These are phyloP conservation scores for Thielaviopsis euricoi DNA, from an alignment of 2,329 filamentous ascomycete genomes.

Conservation along the genomic window DNA sequence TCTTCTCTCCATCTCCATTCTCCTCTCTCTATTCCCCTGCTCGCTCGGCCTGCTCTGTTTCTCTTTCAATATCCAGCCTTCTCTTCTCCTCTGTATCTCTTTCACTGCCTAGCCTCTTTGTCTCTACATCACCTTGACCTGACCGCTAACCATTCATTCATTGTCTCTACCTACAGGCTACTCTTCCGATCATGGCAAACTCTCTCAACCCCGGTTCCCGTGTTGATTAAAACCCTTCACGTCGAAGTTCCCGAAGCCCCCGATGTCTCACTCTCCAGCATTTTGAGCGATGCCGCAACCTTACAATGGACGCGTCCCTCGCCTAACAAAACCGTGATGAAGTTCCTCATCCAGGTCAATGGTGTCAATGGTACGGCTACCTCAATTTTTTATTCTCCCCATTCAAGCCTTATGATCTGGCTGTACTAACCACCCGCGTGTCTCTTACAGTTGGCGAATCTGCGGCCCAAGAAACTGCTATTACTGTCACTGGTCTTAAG, in stretches of 20 bases:
- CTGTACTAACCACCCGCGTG: not conserved
- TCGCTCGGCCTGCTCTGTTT: not conserved
- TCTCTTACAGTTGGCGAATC: slow-evolving; percentile 58
- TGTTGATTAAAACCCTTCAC: slow-evolving; percentile 78
- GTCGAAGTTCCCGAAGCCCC: slow-evolving; percentile 86
- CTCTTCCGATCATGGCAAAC: slow-evolving; percentile 76
- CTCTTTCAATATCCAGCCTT: not conserved
- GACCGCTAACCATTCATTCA: not conserved
- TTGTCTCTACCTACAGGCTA: slow-evolving; percentile 46
- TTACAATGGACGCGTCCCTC: slow-evolving; percentile 76
- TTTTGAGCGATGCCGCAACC: slow-evolving; percentile 72
- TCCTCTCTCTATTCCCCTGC: not conserved
- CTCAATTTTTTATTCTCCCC: slow-evolving; percentile 7
- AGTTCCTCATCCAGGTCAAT: slow-evolving; percentile 86
- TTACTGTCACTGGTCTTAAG: slow-evolving; percentile 74
- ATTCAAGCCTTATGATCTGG: not conserved
- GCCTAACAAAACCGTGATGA: slow-evolving; percentile 51
- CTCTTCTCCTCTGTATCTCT: not conserved
- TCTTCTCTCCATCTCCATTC: not conserved
- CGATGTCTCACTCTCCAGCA: slow-evolving; percentile 76
- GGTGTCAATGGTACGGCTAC: slow-evolving; percentile 61
- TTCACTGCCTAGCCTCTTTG: not conserved
- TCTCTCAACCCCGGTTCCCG: slow-evolving; percentile 75
- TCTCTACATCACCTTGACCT: not conserved
- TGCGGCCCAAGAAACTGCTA: slow-evolving; percentile 51